Conservation (phyloP, 2,329 filamentous ascomycete species). For the Fusarium metavorans region DNA sequence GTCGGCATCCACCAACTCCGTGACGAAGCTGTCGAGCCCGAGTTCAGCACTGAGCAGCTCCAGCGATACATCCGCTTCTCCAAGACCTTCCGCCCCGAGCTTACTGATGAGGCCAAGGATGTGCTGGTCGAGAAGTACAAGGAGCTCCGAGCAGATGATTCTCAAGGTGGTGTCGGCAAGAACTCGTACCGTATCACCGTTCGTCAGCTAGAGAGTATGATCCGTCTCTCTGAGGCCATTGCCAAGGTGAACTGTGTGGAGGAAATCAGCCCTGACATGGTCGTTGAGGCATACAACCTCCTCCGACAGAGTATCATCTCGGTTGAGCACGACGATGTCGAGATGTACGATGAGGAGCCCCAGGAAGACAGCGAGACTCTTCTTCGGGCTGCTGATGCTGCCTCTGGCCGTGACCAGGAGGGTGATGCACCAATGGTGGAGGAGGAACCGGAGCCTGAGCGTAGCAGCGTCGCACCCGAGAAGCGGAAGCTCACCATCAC, state of each 20-base stretch:
- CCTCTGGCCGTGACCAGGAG: conserved; percentile 59
- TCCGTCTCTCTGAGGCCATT: conserved; percentile 96
- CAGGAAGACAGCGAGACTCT: conserved; percentile 61
- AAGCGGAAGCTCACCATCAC: conserved; percentile 86
- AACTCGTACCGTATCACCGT: conserved; percentile 99
- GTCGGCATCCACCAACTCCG: conserved; percentile 93
- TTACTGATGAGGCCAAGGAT: conserved; percentile 87
- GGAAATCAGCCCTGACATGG: conserved; percentile 86
- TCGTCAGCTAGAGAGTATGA: conserved; percentile 94
- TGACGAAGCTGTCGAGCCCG: conserved; percentile 90
- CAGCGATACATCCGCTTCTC: conserved; percentile 98
- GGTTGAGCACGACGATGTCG: conserved; percentile 97
- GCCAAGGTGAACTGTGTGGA: conserved; percentile 97
- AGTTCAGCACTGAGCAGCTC: conserved; percentile 95
- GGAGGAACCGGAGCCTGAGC: conserved; percentile 51
- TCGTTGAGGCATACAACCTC: conserved; percentile 91
- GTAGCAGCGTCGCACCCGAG: conserved; percentile 50
- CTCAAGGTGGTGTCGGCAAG: conserved; percentile 91
- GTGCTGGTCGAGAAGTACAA: conserved; percentile 94
- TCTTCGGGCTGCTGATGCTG: conserved; percentile 54
- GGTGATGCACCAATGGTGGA: conserved; percentile 59
- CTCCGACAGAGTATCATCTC: conserved; percentile 95
- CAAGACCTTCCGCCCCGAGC: conserved; percentile 91
- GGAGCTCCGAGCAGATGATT: conserved; percentile 91
- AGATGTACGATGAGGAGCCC: conserved; percentile 82